Evolutionary conservation across 73 alveolate genomes (phyloP).

Genomic region (Paramecium primaurelia): DNA sequence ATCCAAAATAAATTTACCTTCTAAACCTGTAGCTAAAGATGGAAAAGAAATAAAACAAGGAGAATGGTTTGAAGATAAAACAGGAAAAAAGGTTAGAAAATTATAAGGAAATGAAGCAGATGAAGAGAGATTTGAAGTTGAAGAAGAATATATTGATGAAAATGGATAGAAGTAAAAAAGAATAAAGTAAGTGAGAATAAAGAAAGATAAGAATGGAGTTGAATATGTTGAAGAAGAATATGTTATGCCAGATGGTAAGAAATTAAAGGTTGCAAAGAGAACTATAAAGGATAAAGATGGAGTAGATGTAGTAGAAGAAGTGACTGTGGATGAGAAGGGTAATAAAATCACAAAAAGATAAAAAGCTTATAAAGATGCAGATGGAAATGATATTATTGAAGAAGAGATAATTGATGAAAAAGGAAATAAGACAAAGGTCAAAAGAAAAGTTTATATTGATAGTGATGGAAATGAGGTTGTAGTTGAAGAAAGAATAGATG

Average conservation of each 20-base stretch:
- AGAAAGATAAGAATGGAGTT: constrained; percentile 56
- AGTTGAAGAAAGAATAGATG: constrained; percentile 53
- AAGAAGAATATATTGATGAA: constrained; percentile 60
- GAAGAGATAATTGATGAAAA: neutral
- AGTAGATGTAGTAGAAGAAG: constrained; percentile 48
- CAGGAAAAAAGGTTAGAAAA: constrained; percentile 46
- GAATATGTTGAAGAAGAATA: constrained; percentile 54
- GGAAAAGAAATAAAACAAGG: constrained; percentile 52
- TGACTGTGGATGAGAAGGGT: constrained; percentile 47
- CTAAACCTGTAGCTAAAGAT: constrained; percentile 47
- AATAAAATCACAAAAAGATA: constrained; percentile 30
- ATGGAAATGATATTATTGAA: constrained; percentile 47
- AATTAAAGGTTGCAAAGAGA: constrained; percentile 13
- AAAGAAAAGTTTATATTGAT: constrained; percentile 50
- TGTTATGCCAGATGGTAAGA: constrained; percentile 43
- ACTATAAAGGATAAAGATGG: constrained; percentile 58
- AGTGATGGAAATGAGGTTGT: constrained; percentile 55
- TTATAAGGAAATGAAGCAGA: constrained; percentile 54
- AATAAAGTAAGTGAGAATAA: constrained; percentile 42
- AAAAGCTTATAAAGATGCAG: constrained; percentile 39
- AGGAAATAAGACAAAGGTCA: neutral
- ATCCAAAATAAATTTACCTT: constrained; percentile 52
- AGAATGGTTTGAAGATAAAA: constrained; percentile 50
- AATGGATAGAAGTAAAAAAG: constrained; percentile 42
- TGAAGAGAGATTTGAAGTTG: constrained; percentile 50